Base-by-base conservation (phyloP, 2,329 filamentous ascomycete species). In the Blastomyces parvus region DNA sequence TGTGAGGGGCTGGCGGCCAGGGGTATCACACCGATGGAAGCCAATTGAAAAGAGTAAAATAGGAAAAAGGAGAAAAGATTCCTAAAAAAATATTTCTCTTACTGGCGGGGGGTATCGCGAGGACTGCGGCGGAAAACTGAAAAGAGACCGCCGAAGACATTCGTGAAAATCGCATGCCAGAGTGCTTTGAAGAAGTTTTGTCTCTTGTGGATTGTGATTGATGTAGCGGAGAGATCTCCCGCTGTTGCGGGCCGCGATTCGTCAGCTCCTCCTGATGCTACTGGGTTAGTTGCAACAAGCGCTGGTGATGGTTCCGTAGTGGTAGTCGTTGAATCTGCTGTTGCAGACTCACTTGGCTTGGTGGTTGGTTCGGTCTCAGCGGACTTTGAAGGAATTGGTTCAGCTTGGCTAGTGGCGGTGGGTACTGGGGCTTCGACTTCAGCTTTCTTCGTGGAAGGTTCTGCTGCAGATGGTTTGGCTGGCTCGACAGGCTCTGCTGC, bases 141-240 rank as follows among this genome's bases (percentile, higher is more conserved):
- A 67, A 78, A 77, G 38, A 78, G 66, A 36, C 72, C 70, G 42
- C 75, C 75, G 64, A 78, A 74, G 68, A 78, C 74, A 65, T 71
- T 73, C 58, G 70, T 69, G 69, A 77, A 77, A 55, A 78, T 72
- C 48, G 74, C 72, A 59, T 74, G 75, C 67, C 76, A 70, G 64
- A 78, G 69, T 60, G 71, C 71, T 67, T 73, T 76, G 68, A 78
- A 71, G 72, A 76, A 78, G 66, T 71, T 75, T 60, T 77, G 73
- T 62, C 70, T 68, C 69, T 73, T 59, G 25, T 64, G 61, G 64
- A 69, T 69, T 66, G 73, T 74, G 64, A 76, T 65, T 64, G 76
- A 76, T 61, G 71, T 71, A 60, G 76, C 70, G 67, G 76, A 77
- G 68, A 72, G 74, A 64, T 74, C 75, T 42, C 44, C 59, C 1